Base-by-base conservation (phyloP, 2,329 filamentous ascomycete genomes). In the Cercospora berteroae region DNA sequence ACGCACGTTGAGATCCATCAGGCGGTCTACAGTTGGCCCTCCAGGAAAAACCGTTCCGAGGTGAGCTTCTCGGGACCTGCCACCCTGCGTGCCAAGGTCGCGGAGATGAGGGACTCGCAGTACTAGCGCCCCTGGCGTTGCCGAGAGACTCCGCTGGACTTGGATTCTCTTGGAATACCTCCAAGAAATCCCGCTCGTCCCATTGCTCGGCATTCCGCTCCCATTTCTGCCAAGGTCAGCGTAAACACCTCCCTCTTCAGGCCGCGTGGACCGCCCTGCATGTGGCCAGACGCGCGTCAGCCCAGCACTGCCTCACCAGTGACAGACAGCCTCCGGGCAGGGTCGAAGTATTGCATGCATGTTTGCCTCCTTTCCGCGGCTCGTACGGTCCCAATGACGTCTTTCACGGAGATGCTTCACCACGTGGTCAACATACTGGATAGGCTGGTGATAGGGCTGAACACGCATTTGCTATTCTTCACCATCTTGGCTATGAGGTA, bases 181-280 rank as follows among this genome's bases (percentile, higher is more conserved):
- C 62, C 64, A 58, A 66, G 64, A 59, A 58, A 25, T 48, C 65
- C 66, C 66, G 66, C 66, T 67, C 52, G 57, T 18, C 50, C 33
- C 65, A 63, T 66, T 58, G 60, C 65, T 59, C 31, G 65, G 65
- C 60, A 60, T 65, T 67, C 65, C 65, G 65, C 65, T 60, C 29
- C 39, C 66, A 20, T 48, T 56, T 52, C 29, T 50, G 52, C 63
- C 66, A 60, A 60, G 63, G 20, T 31, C 50, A 27, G 25, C 61
- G n/a, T 23, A 29, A 29, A 29, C 33, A 29, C 50, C 61, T 57
- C 61, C 50, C n/a, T 57, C 33, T 42, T 57, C 50, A 57, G 50
- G 31, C 20, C 52, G 31, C 13, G 7, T 36, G 50, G 16, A 20
- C 27, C 61, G 25, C 50, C 36, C 25, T 27, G 20, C 36, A 18